These are phyloP conservation scores for Amborella trichopoda DNA, from an alignment of 164 flowering plant species.

Conservation along the genomic window DNA sequence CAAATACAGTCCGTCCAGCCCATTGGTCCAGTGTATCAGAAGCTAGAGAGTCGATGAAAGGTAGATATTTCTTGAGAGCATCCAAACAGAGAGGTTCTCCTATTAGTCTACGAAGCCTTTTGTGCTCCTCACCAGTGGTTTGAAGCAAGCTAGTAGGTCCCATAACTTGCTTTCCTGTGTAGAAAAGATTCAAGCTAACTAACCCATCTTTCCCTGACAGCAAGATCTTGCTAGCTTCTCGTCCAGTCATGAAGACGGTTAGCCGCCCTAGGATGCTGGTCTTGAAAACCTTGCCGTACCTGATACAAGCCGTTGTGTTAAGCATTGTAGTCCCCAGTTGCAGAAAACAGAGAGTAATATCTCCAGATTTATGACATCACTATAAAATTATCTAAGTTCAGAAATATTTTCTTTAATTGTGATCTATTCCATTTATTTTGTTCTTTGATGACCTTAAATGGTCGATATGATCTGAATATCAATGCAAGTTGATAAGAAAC, in stretches of 20 bases:
- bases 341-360: background rate
- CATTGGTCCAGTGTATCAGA: constrained; percentile 41
- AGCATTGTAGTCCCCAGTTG: too few species aligned
- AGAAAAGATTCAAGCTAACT: constrained; percentile 56
- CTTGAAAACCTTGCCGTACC: constrained; percentile 64
- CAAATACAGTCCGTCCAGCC: constrained; percentile 32
- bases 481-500: too few species aligned
- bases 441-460: too few species aligned
- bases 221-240: constrained; percentile 55
- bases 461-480: too few species aligned
- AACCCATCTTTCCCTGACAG: constrained; percentile 54
- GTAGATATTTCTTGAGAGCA: constrained; percentile 42
- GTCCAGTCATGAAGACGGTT: constrained; percentile 55
- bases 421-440: too few species aligned
- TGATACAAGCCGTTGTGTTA: too few species aligned
- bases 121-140: constrained; percentile 49
- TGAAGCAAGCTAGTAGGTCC: constrained; percentile 58
- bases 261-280: constrained; percentile 35
- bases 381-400: too few species aligned
- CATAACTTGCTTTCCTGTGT: constrained; percentile 49
- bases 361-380: background rate
- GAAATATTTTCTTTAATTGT: too few species aligned
- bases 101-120: constrained; percentile 40
- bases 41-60: constrained; percentile 41
- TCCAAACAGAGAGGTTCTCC: constrained; percentile 53